Conservation (phyloP, 2,329 filamentous ascomycete genomes). For the Pestalotiopsis sp. region DNA sequence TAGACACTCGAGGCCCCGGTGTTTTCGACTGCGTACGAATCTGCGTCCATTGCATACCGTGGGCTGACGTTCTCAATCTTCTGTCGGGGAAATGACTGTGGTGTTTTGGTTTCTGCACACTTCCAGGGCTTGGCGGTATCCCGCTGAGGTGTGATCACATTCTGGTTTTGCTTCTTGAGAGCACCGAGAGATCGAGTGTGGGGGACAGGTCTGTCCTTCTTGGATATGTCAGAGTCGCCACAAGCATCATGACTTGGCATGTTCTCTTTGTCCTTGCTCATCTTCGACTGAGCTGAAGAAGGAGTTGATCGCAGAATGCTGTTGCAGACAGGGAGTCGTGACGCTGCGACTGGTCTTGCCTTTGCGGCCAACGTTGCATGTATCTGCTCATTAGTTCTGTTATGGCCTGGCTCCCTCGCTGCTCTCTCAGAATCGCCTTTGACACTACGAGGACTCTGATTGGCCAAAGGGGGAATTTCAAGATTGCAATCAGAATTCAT, state of each 20-base stretch:
- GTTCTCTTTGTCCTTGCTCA: neutral
- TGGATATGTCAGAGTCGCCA: slow-evolving; percentile 6
- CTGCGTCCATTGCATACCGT: slow-evolving; percentile 10
- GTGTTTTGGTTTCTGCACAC: slow-evolving; percentile 8
- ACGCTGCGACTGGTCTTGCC: slow-evolving; percentile 14
- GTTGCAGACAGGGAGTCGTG: slow-evolving; percentile 10
- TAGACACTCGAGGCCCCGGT: slow-evolving; percentile 18
- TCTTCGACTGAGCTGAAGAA: slow-evolving; percentile 12
- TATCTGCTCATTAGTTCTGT: neutral
- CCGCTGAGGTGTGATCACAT: slow-evolving; percentile 10
- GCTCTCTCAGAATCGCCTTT: slow-evolving; percentile 1
- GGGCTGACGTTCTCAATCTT: slow-evolving; percentile 29
- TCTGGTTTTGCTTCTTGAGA: slow-evolving; percentile 14
- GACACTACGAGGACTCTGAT: neutral
- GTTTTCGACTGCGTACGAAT: slow-evolving; percentile 19
- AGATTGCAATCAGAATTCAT: slow-evolving; percentile 8
- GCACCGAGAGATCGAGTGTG: slow-evolving; percentile 19
- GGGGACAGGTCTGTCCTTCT: slow-evolving; percentile 14
- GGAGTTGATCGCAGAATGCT: slow-evolving; percentile 16
- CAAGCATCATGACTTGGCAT: neutral
- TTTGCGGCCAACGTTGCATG: slow-evolving; percentile 12
- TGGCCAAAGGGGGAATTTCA: neutral
- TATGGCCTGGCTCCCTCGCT: slow-evolving; percentile 4
- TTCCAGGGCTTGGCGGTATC: slow-evolving; percentile 19
- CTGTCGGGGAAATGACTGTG: slow-evolving; percentile 11